These are phyloP conservation scores for Neurospora pannonica DNA, from an alignment of 495 filamentous ascomycete species.

Conservation along the genomic window DNA sequence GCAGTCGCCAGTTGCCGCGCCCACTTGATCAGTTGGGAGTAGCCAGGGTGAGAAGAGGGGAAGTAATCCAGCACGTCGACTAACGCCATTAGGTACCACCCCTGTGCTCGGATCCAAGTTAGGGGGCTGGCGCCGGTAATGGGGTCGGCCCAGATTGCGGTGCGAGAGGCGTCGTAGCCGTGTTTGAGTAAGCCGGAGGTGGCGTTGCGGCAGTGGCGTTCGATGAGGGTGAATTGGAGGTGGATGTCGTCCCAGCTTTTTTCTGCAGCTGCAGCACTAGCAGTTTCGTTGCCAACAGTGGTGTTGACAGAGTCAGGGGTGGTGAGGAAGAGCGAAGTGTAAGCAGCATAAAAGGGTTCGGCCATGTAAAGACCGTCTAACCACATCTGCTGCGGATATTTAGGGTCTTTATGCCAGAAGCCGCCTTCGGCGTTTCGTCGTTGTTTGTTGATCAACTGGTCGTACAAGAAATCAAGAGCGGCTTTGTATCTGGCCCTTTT, in stretches of 20 bases:
- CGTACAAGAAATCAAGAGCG: constrained; percentile 33
- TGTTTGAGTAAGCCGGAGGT: constrained; percentile 43
- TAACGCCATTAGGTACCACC: constrained; percentile 52
- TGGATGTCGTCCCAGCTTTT: constrained; percentile 33
- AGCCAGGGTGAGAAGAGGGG: background rate
- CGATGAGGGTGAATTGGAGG: constrained; percentile 43
- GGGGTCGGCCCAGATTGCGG: constrained; percentile 39
- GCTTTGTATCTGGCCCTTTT: constrained; percentile 15
- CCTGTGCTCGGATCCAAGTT: constrained; percentile 49
- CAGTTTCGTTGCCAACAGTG: constrained; percentile 4
- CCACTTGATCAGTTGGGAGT: constrained; percentile 9
- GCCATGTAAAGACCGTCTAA: constrained; percentile 48
- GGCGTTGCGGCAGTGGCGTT: constrained; percentile 39
- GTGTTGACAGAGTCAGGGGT: constrained; percentile 20
- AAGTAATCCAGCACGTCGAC: constrained; percentile 15
- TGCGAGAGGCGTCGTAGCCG: constrained; percentile 28
- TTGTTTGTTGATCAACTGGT: constrained; percentile 36
- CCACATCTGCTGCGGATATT: constrained; percentile 49
- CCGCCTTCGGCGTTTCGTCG: constrained; percentile 40
- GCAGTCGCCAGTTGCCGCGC: constrained; percentile 32
- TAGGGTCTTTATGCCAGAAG: constrained; percentile 41
- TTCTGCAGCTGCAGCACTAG: too few relatives aligned
- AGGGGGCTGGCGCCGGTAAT: constrained; percentile 44
- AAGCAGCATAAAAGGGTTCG: constrained; percentile 40
- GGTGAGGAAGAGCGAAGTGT: constrained; percentile 29